Conservation (phyloP, 495 filamentous ascomycete genomes). For the Aeminium ludgeri region DNA sequence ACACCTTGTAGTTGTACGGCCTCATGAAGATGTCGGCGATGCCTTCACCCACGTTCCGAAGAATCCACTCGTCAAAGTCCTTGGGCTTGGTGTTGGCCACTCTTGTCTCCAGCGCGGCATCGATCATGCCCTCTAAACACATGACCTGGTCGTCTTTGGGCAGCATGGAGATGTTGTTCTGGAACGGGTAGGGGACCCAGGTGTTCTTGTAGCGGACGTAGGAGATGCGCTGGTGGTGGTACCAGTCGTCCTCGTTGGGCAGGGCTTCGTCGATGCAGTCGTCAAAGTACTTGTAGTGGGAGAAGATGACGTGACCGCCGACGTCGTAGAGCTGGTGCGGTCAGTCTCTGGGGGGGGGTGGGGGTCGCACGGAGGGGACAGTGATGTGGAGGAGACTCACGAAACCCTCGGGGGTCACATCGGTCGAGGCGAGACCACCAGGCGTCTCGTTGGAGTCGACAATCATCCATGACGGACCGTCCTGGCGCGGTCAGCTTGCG, state of each 20-base stretch:
- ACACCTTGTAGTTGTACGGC: conserved; percentile 99
- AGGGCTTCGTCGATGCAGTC: conserved; percentile 95
- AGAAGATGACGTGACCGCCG: conserved; percentile 98
- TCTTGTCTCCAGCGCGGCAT: conserved; percentile 73
- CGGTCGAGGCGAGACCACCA: conserved; percentile 91
- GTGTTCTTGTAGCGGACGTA: conserved; percentile 91
- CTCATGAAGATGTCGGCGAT: conserved; percentile 96
- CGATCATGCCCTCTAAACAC: conserved; percentile 94
- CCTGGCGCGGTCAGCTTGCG: conserved; percentile 28
- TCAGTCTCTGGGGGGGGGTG: conserved; percentile 1
- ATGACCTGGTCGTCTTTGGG: conserved; percentile 92
- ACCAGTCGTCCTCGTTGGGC: conserved; percentile 88
- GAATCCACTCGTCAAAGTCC: conserved; percentile 97
- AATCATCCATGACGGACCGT: conserved; percentile 89
- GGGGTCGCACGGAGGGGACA: background rate
- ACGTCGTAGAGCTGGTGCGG: conserved; percentile 80
- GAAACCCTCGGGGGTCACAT: conserved; percentile 91
- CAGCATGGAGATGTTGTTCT: conserved; percentile 99
- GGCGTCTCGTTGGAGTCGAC: conserved; percentile 85
- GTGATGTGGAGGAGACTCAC: conserved; percentile 46
- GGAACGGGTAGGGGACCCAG: conserved; percentile 98
- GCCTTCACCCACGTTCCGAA: conserved; percentile 77
- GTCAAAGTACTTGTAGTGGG: conserved; percentile 99
- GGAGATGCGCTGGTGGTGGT: conserved; percentile 92
- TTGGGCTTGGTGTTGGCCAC: conserved; percentile 80